Base-by-base conservation (phyloP, 148 eudicot genomes). In the Heliamphora exappendiculata region DNA sequence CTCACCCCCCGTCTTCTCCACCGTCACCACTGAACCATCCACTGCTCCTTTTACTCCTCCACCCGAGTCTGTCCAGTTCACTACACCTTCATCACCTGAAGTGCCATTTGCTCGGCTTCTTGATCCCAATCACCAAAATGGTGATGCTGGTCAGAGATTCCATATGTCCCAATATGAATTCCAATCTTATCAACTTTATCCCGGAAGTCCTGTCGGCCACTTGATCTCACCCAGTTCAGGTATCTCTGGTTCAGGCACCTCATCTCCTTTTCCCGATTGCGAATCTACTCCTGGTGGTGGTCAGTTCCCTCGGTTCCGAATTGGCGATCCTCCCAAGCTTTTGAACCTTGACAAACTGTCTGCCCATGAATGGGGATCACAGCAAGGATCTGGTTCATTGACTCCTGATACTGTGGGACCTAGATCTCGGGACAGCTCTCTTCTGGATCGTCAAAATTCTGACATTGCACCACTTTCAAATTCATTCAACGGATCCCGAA, bases 41-140 rank as follows among this genome's bases (percentile, higher is more conserved):
- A 95, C 99, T 28, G 97, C 99, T 64, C 97, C 99, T 44, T 91
- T 81, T 44, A 95, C 99, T 45, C 99, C 99, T 60, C 99, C 99
- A 11, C 98, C 99, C 0, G 99, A 93, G 75, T 90, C 97, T 7
- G 84, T 89, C 76, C 97, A 92, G 72, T 73, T 95, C 64, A 95
- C 99, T 7, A 95, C 94, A 47, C 99, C 99, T 49, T 95, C 99
- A 62, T 95, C 99, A 9, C 99, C 99, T 0, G 99, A 95, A 85
- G 99, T 95, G 13, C 99, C 99, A 2, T 93, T 93, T 81, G 99
- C 99, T 66, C 91, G 89, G 80, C 89, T 93, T 75, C 85, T 94
- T n/a, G 91, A 91, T 26, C 91, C 97, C 42, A 72, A 77, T 71
- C 79, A 85, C 78, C 88, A 87, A n/a, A 82, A 68, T 34, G 86